Evolutionary conservation across 441 rosid genomes (phyloP), one percentile per base, ranked within the genome.

Genomic region (Bruguiera hainesii): DNA sequence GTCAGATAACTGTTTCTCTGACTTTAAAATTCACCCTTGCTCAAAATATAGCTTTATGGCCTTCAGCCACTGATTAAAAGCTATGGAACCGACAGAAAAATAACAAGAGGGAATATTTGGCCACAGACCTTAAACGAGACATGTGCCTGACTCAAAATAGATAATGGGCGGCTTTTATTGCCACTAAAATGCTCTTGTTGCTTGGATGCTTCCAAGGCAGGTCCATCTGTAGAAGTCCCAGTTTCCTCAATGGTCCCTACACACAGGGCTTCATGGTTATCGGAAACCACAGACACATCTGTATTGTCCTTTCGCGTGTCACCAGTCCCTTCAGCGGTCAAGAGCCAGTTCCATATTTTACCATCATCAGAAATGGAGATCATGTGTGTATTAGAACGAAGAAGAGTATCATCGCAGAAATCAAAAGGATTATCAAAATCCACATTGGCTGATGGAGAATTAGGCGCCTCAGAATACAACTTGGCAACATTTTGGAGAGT

Each of bases 281-380:
- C 70, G 61, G 72, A 60, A 72, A 70, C 72, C 49, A 58, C 66
- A 65, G 71, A 79, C 21, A 56, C 66, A 53, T 76, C 77, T 62
- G 67, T 75, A 31, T 31, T 66, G 72, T 79, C 80, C 69, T 80
- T 85, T 66, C 72, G 81, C 61, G 63, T 65, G 61, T 83, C 90
- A 58, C 76, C 86, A 65, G 78, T 76, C 71, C 89, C 91, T 88
- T 94, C 92, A 71, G 87, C 87, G 68, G 88, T 89, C 82, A 91
- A 75, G 73, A 89, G 89, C 99, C 99, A 94, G 77, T 82, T 88
- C 98, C 98, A 91, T 66, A 89, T 73, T 85, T 90, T 94, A 64
- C 99, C 97, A 73, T 94, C 98, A 73, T 94, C 98, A 72, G 99
- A 89, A 73, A 94, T 86, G 76, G 97, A 89, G 67, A 91, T 73